These are phyloP conservation scores for Prunus padus DNA, from an alignment of 306 rosid species.

Conservation along the genomic window DNA sequence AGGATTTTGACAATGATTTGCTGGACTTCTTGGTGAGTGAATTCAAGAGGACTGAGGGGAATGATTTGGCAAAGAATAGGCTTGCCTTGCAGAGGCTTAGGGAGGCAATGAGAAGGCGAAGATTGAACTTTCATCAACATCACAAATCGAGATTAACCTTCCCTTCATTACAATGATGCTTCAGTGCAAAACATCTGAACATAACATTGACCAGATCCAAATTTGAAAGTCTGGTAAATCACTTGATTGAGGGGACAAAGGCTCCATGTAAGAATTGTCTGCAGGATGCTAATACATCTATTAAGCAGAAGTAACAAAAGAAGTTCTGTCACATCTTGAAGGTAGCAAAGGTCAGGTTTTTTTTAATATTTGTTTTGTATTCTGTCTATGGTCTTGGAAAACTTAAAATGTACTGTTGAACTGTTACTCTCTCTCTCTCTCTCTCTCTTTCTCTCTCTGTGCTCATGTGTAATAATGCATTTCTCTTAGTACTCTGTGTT, in stretches of 20 bases:
- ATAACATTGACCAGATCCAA: conserved; percentile 82
- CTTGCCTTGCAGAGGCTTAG: conserved; percentile 94
- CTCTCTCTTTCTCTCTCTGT: not conserved
- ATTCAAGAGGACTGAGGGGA: conserved; percentile 66
- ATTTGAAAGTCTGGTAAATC: not conserved
- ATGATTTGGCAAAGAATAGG: conserved; percentile 75
- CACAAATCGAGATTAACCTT: conserved; percentile 8
- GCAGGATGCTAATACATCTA: conserved; percentile 28
- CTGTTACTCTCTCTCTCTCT: not conserved
- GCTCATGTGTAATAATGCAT: not conserved
- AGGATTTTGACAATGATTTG: conserved; percentile 81
- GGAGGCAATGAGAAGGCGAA: conserved; percentile 93
- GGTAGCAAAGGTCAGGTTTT: conserved; percentile 81
- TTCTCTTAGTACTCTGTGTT: not conserved
- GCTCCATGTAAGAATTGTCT: conserved; percentile 80
- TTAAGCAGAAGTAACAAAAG: conserved; percentile 74
- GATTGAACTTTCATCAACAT: conserved; percentile 85
- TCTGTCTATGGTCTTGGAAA: not conserved
- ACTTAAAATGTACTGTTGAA: not conserved
- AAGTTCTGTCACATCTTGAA: conserved; percentile 77
- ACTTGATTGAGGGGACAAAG: conserved; percentile 78
- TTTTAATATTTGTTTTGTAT: not conserved
- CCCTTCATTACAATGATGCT: conserved; percentile 42
- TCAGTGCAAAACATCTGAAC: conserved; percentile 84
- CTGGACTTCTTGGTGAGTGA: conserved; percentile 72